Percentiles rank a stretch among this genome's conserved stretches.
phyloP scores from a whole-genome alignment of 345 rosid genomes.

The Nasturtium officinale region DNA sequence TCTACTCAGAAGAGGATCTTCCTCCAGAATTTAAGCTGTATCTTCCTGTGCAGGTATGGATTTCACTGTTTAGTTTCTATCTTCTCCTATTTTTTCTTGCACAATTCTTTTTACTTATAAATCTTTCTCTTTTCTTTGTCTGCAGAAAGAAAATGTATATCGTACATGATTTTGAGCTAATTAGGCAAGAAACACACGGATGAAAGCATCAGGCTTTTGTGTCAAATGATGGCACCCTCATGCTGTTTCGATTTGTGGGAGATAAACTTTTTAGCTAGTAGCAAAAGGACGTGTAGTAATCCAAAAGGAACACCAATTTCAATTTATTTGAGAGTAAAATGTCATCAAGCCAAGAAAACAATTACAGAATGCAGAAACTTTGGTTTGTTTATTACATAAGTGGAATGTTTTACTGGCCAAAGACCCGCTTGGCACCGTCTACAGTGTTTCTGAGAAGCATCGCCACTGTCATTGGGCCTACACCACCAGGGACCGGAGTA shows the following conservation, averaged over 20 bases:
- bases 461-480: slow-evolving; percentile 95
- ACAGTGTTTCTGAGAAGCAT: slow-evolving; percentile 87
- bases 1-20: slow-evolving; percentile 96
- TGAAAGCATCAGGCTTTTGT: background rate
- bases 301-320: background rate
- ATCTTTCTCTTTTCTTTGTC: slow-evolving; percentile 6
- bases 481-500: slow-evolving; percentile 97
- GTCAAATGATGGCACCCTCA: background rate
- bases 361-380: slow-evolving; percentile 9
- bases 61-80: background rate
- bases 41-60: slow-evolving; percentile 85
- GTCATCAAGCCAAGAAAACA: slow-evolving; percentile 18
- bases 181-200: background rate
- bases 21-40: slow-evolving; percentile 94
- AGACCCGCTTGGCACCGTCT: slow-evolving; percentile 76
- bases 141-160: slow-evolving; percentile 54
- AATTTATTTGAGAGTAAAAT: slow-evolving; percentile 9
- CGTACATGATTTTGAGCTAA: slow-evolving; percentile 11
- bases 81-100: background rate
- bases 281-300: background rate
- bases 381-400: slow-evolving; percentile 12
- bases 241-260: background rate
- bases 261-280: background rate
- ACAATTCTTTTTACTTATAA: background rate
- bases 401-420: slow-evolving; percentile 44